Percentiles rank a stretch among this genome's conserved stretches.
These are phyloP conservation scores for Crepidotus variabilis DNA, from an alignment of 768 basidiomycete genomes.

Conservation along the genomic window DNA sequence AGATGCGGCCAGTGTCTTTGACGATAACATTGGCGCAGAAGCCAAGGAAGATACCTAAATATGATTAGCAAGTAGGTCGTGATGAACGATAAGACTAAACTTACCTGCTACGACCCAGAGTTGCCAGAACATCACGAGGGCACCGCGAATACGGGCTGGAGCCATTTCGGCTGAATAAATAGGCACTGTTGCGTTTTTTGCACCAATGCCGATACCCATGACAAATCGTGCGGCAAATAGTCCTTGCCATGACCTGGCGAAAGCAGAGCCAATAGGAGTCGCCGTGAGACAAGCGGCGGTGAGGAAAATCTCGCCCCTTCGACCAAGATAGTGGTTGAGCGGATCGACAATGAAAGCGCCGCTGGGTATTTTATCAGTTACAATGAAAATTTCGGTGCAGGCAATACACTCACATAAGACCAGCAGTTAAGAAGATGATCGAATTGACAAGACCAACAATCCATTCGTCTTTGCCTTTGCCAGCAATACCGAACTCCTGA, in stretches of 20 bases:
- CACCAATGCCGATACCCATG: slow-evolving; percentile 58
- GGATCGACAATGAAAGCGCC: slow-evolving; percentile 43
- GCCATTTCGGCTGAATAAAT: slow-evolving; percentile 66
- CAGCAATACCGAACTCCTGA: slow-evolving; percentile 39
- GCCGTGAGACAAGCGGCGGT: slow-evolving; percentile 43
- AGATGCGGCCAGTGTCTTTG: slow-evolving; percentile 48
- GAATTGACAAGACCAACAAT: slow-evolving; percentile 69
- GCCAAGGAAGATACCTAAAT: slow-evolving; percentile 75
- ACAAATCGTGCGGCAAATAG: slow-evolving; percentile 42
- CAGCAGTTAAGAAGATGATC: too few species aligned
- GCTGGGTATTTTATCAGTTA: slow-evolving; percentile 33
- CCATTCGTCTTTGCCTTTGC: slow-evolving; percentile 49
- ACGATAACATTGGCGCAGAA: slow-evolving; percentile 60
- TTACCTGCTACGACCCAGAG: slow-evolving; percentile 48
- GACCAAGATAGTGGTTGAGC: slow-evolving; percentile 56
- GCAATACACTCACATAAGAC: slow-evolving; percentile 26
- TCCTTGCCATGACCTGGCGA: slow-evolving; percentile 46
- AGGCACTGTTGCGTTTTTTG: slow-evolving; percentile 53
- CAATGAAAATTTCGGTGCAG: neutral
- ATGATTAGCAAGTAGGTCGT: slow-evolving; percentile 36
- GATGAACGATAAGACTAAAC: neutral
- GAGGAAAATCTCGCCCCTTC: slow-evolving; percentile 53
- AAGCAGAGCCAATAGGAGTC: slow-evolving; percentile 41
- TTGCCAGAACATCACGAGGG: slow-evolving; percentile 88
- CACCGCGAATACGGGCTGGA: slow-evolving; percentile 77